A percentile compares a stretch with the other conserved stretches of the same genome.
Conservation (phyloP, 208 protist species). For the Leishmania mexicana region DNA sequence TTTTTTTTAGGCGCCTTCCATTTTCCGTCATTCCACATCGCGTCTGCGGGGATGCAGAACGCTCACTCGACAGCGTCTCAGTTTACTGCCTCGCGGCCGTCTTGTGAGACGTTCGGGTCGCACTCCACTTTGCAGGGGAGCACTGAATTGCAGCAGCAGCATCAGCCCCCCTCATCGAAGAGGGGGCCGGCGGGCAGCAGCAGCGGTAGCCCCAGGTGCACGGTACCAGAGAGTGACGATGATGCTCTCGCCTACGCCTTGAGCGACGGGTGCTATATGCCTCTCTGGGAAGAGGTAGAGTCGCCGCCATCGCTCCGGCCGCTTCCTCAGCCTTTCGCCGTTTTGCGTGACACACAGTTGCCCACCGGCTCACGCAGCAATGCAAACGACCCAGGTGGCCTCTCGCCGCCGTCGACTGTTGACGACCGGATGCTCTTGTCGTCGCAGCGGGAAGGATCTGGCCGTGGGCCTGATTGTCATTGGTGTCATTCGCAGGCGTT, state of each 20-base stretch:
- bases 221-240: background rate
- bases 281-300: background rate
- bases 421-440: background rate
- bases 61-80: background rate
- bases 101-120: background rate
- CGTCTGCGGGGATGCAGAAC: background rate
- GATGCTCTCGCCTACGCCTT: no score
- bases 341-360: background rate
- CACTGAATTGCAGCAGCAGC: background rate
- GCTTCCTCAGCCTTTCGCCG: background rate
- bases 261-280: background rate
- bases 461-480: slow-evolving; percentile 4
- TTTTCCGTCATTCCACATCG: background rate
- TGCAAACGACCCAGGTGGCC: background rate
- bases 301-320: background rate
- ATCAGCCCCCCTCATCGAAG: background rate
- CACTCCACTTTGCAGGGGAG: background rate
- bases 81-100: background rate
- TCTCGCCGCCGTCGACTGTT: background rate
- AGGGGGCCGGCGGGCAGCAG: background rate
- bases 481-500: slow-evolving; percentile 31
- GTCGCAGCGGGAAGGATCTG: background rate
- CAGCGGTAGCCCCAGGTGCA: background rate
- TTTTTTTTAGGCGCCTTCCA: no score
- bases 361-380: background rate